Conservation (phyloP, 352 stramenopile species). For the Phytophthora litchii region DNA sequence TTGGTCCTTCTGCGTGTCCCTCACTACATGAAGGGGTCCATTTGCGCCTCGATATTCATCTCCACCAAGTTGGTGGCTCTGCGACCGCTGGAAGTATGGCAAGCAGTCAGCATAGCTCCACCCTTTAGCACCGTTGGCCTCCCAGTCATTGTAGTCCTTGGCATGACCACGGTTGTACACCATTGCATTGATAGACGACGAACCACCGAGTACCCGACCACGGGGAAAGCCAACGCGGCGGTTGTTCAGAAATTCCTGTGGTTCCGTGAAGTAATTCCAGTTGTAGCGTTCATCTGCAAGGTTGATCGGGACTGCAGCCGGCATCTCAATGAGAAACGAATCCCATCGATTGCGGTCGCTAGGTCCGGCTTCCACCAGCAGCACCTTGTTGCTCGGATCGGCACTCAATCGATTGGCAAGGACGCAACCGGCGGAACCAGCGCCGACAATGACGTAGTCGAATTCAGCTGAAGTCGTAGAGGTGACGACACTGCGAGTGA, state of each 20-base stretch:
- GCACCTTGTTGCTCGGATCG: slow-evolving; percentile 75
- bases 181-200: slow-evolving; percentile 89
- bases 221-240: slow-evolving; percentile 76
- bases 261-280: slow-evolving; percentile 82
- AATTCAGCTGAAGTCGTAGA: slow-evolving; percentile 39
- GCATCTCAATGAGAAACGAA: slow-evolving; percentile 89
- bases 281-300: slow-evolving; percentile 35
- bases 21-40: slow-evolving; percentile 68
- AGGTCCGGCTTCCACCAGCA: slow-evolving; percentile 89
- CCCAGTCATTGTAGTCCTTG: slow-evolving; percentile 85
- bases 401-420: slow-evolving; percentile 88
- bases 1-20: slow-evolving; percentile 64
- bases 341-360: slow-evolving; percentile 79
- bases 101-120: slow-evolving; percentile 86
- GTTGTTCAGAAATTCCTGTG: slow-evolving; percentile 79
- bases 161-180: slow-evolving; percentile 88
- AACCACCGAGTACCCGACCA: slow-evolving; percentile 82
- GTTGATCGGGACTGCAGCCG: slow-evolving; percentile 80
- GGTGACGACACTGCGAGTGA: slow-evolving; percentile 32
- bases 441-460: slow-evolving; percentile 93
- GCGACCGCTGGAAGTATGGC: slow-evolving; percentile 83
- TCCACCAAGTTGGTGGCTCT: slow-evolving; percentile 65
- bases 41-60: slow-evolving; percentile 75
- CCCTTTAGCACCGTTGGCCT: slow-evolving; percentile 54
- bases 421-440: slow-evolving; percentile 86